phyloP scores from a whole-genome alignment of 805 yeast species.

The Cyberlindnera saturnus region DNA sequence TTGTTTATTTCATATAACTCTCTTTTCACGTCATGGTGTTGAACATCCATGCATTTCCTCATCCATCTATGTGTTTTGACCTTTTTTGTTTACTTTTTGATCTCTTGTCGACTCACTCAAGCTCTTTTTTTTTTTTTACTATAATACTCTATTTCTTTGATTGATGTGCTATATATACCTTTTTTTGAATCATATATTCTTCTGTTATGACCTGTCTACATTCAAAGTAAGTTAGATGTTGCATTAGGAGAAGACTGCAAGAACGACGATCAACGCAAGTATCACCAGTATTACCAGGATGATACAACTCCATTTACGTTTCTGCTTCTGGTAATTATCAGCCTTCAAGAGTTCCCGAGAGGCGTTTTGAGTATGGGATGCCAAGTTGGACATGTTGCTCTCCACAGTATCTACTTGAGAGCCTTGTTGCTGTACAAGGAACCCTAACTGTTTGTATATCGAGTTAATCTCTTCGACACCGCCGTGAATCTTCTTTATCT shows the following conservation, averaged over 20 bases:
- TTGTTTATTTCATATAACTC: background rate
- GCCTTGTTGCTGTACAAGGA: conserved; percentile 79
- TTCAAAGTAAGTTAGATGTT: background rate
- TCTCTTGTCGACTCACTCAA: no score
- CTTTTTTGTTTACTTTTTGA: no score
- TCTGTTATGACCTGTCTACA: background rate
- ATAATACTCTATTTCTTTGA: no score
- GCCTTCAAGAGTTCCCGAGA: conserved; percentile 67
- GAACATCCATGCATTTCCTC: conserved; percentile 1
- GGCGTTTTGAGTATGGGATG: conserved; percentile 63
- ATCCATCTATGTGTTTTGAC: background rate
- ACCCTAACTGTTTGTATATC: conserved; percentile 75
- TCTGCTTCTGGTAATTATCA: conserved; percentile 62
- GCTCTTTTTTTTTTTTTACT: no score
- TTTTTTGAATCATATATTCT: background rate
- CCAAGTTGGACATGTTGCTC: conserved; percentile 61
- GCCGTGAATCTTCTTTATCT: conserved; percentile 62
- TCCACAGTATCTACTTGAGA: conserved; percentile 79
- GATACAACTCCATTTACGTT: conserved; percentile 71
- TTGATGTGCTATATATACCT: no score
- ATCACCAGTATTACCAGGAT: conserved; percentile 53
- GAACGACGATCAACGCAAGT: conserved; percentile 49
- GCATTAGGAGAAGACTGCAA: conserved; percentile 35
- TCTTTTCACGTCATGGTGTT: background rate
- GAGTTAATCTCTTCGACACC: conserved; percentile 83